phyloP scores from a whole-genome alignment of 2,329 filamentous ascomycete species.

The Exophiala calicioides region DNA sequence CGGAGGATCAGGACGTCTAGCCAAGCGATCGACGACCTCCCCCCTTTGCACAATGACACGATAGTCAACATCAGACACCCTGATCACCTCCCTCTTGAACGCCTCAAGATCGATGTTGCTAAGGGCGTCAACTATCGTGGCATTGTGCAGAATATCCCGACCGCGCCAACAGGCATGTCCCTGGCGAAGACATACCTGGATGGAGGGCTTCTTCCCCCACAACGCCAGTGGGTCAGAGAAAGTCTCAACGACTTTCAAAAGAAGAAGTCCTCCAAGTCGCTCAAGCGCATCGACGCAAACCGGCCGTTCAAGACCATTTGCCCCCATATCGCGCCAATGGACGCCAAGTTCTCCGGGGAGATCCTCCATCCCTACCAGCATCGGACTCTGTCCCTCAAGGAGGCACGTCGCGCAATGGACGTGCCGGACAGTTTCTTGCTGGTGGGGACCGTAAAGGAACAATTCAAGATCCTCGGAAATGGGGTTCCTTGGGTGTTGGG shows the following conservation, averaged over 20 bases:
- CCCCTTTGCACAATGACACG: slow-evolving; percentile 62
- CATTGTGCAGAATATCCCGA: slow-evolving; percentile 62
- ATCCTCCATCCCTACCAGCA: slow-evolving; percentile 66
- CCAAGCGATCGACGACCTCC: slow-evolving; percentile 62
- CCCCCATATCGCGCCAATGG: slow-evolving; percentile 54
- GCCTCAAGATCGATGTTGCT: slow-evolving; percentile 40
- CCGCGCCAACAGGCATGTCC: slow-evolving; percentile 40
- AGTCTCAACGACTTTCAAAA: slow-evolving; percentile 29
- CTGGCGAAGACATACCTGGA: slow-evolving; percentile 22
- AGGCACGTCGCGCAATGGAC: slow-evolving; percentile 68
- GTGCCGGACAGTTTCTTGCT: slow-evolving; percentile 71
- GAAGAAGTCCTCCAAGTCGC: slow-evolving; percentile 28
- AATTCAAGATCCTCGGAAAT: slow-evolving; percentile 72
- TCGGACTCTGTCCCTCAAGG: slow-evolving; percentile 64
- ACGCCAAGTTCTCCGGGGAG: slow-evolving; percentile 53
- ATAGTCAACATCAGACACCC: slow-evolving; percentile 64
- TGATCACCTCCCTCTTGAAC: slow-evolving; percentile 62
- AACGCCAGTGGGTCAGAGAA: slow-evolving; percentile 39
- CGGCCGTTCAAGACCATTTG: slow-evolving; percentile 64
- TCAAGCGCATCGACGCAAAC: slow-evolving; percentile 41
- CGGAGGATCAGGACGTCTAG: slow-evolving; percentile 31
- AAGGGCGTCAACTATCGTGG: slow-evolving; percentile 37
- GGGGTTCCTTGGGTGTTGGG: slow-evolving; percentile 71
- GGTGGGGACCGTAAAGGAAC: slow-evolving; percentile 56
- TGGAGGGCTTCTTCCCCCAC: slow-evolving; percentile 12